Conservation (phyloP, 2,329 filamentous ascomycete species). For the Thielaviopsis punctulata region DNA sequence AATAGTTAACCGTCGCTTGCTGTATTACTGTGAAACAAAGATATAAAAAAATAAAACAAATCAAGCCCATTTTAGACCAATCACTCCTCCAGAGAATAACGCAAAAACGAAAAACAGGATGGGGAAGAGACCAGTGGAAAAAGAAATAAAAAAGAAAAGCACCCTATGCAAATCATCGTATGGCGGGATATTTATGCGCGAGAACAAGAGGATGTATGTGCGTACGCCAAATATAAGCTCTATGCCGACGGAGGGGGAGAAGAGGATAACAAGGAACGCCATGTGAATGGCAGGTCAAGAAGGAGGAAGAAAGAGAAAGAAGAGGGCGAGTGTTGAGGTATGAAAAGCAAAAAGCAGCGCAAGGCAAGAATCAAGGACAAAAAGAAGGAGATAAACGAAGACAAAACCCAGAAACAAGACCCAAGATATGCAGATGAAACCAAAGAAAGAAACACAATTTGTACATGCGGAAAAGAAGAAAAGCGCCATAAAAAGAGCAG, state of each 20-base stretch:
- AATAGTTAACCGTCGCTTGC: not conserved
- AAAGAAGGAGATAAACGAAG: constrained; percentile 2
- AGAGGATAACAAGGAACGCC: not conserved
- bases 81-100: constrained; percentile 1
- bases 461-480: constrained; percentile 10
- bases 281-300: not conserved
- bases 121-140: constrained; percentile 4
- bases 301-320: not conserved
- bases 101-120: constrained; percentile 2
- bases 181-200: not conserved
- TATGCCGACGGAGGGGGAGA: not conserved
- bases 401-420: constrained; percentile 10
- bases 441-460: constrained; percentile 8
- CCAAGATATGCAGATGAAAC: constrained; percentile 12
- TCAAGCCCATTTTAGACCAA: not conserved
- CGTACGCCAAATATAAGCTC: not conserved
- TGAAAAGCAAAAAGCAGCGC: not conserved
- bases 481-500: constrained; percentile 13
- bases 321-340: not conserved
- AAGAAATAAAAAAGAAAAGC: too few species aligned
- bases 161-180: constrained; percentile 2
- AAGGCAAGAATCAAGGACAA: constrained; percentile 1
- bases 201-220: not conserved
- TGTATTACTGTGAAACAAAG: not conserved
- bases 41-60: constrained; percentile 14